Evolutionary conservation across 2,329 filamentous ascomycete species (phyloP), one percentile per base, ranked within the genome.

Genomic region (Clonostachys sp.): DNA sequence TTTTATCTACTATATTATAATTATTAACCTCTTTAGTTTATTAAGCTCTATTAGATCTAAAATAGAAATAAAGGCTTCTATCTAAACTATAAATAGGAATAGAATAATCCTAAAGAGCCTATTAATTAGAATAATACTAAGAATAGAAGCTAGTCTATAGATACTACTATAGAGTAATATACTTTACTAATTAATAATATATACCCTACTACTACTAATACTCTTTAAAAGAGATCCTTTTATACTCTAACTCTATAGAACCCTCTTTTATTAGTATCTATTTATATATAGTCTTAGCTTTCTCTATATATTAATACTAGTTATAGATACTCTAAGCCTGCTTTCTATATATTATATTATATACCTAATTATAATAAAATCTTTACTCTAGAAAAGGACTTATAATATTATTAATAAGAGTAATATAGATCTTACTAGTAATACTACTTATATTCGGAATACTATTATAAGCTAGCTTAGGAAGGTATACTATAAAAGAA

Each of bases 21-120:
- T 38, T 34, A 36, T 35, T 12, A 45, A n/a, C 38, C 35, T 30
- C 38, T 50, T 41, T 24, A 45, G 20, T 45, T 40, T 43, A 44
- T 55, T 24, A 41, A 49, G 46, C 53, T 49, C 24, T 17, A 10
- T 18, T 55, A 50, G 50, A 24, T 44, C 14, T 34, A 46, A 40
- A 30, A 42, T 46, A 45, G 53, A 38, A 42, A 39, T 47, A 45
- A 44, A 38, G 53, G 53, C 41, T 52, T 52, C 12, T 46, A 54
- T 10, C 46, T 35, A 41, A 48, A 51, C 35, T 48, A 51, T 48
- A 47, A 51, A 5, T 40, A 44, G 34, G 13, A 30, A 13, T 40
- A 45, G 43, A 45, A 42, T 5, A 12, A 35, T 18, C 34, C 45
- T 33, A 16, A 42, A 12, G 44, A 47, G 50, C 47, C 52, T 54